Base-by-base conservation (phyloP, 805 yeast genomes). In the Scheffersomyces lignosus region DNA sequence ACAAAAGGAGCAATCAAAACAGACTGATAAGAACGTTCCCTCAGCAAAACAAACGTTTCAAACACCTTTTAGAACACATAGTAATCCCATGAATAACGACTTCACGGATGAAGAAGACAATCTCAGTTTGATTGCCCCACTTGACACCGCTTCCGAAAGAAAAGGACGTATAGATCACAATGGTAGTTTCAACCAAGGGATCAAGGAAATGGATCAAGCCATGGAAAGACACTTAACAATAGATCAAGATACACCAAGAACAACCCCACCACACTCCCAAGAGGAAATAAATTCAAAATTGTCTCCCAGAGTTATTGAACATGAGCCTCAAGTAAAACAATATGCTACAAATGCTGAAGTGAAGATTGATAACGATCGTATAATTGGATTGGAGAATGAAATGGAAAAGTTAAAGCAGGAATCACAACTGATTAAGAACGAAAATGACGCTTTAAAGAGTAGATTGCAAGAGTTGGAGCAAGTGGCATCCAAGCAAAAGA, bases 211-310 rank as follows among this genome's bases (percentile, higher is more conserved):
- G 32, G 25, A 20, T 7, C 24, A 33, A 28, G 43, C 17, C 15
- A 27, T 18, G 28, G 18, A 35, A 18, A 18, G 26, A 13, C 15
- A 33, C 18, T 36, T 32, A 27, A 12, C 18, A 36, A 12, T 25
- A n/a, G 9, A 15, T n/a, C 7, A 13, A 24, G 34, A 31, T 7
- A 32, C 64, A 8, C 66, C 67, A 13, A 45, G 47, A 7, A 62
- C 69, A 3, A 56, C 68, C 3, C 68, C 68, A 3, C 69, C 70
- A 1, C 52, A 43, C 9, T 62, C 68, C 18, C 52, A 47, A 35
- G 59, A 56, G 34, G 32, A 43, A 17, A 29, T 44, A 27, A 15
- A 41, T 12, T 30, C 15, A 25, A 20, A 20, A 10, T 20, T 20
- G 7, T 10, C 7, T 7, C 10, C 24, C 7, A 20, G 9, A 10